phyloP scores from a whole-genome alignment of 2,329 filamentous ascomycete species.

The Neofusicoccum sp. region DNA sequence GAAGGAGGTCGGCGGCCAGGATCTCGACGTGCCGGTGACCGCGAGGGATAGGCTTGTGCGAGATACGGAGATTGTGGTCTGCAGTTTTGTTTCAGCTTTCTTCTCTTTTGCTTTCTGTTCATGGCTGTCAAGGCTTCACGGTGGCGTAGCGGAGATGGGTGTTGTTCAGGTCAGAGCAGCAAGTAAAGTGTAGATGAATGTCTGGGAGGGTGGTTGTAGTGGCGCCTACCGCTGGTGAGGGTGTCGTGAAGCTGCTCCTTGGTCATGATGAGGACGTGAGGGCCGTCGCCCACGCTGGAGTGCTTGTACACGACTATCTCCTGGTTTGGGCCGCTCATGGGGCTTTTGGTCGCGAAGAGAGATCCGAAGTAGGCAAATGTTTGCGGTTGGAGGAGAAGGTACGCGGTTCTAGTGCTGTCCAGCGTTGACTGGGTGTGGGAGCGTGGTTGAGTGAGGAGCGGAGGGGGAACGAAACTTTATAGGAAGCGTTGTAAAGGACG shows the following conservation, averaged over 20 bases:
- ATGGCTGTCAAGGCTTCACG: too few species aligned
- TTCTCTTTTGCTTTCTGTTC: too few species aligned
- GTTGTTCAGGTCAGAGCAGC: neutral
- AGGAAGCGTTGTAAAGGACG: neutral
- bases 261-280: constrained; percentile 3
- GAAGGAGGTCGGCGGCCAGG: neutral
- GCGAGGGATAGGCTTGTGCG: neutral
- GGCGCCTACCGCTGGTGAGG: neutral
- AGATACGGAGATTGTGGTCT: neutral
- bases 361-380: neutral
- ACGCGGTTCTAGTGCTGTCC: neutral
- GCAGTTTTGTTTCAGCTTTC: neutral
- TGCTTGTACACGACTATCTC: constrained; percentile 7
- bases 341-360: neutral
- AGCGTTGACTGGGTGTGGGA: neutral
- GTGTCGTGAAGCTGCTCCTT: neutral
- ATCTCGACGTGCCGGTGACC: neutral
- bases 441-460: neutral
- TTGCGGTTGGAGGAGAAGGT: neutral
- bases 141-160: neutral
- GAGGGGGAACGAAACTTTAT: neutral
- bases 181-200: neutral
- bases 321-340: neutral
- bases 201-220: neutral
- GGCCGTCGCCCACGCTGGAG: neutral